Base-by-base conservation (phyloP, 306 rosid genomes). In the Neltuma alba region DNA sequence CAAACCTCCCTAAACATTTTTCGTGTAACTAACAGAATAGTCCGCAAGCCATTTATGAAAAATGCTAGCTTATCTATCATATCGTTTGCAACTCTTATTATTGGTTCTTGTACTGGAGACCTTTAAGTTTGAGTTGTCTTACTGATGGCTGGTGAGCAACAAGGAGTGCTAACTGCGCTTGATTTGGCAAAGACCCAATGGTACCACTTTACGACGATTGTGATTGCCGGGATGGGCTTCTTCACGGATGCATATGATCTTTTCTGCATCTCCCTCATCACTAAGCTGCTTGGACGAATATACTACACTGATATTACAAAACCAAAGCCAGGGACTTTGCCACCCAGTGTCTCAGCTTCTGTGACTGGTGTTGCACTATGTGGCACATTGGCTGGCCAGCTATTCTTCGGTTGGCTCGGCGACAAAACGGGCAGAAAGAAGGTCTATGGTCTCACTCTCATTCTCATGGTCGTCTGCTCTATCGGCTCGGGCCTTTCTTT, bases 371-470 rank as follows among this genome's bases (percentile, higher is more conserved):
- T 94, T 7, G 97, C 98, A 1, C 88, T 94, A 0, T 76, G 83
- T 6, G 98, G 98, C 2, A 94, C 98, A 15, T 70, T 94, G 16
- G 74, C 89, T 0, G 97, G 98, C 25, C 98, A 94, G 58, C 92
- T 94, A 61, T 94, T 94, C 81, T 94, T 94, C n/a, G 98, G 98
- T 6, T 94, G 98, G 98, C 94, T 94, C 0, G 97, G 98, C 3
- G 98, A 94, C 88, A 94, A 92, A 71, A 0, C 92, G 77, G 98
- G 98, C 3, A 84, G 98, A 16, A 94, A 94, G 38, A 87, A 15
- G 62, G 97, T 94, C 18, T 94, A 94, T 47, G 97, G 98, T 0
- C 0, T 94, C 16, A 94, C 97, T 2, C 92, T 92, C 20, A 33
- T 92, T 74, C 86, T 92, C 41, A 94, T 94, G 98, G 91, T 94